Evolutionary conservation across 192 early-diverging fungal genomes (phyloP), one percentile per base, ranked within the genome.

Genomic region (Coemansia sp.): DNA sequence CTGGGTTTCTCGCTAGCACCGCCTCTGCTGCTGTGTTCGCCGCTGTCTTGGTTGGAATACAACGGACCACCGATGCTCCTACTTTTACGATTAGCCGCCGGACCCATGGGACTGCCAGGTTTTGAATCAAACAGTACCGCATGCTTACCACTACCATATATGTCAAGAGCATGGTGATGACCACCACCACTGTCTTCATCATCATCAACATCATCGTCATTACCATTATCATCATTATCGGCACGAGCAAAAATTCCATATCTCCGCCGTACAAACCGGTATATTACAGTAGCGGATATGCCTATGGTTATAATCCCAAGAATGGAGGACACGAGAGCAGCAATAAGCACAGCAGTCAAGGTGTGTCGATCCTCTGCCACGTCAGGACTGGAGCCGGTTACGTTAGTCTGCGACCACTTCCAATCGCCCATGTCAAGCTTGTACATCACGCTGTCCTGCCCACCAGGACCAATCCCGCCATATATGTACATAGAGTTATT

Each of bases 401-500:
- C 70, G 16, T 74, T 72, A 6, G 86, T 85, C 42, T 72, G 76
- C 49, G 79, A 77, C 91, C 91, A 92, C 45, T 72, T 70, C 90
- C 89, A 91, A 0, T 61, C 63, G 12, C 39, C 41, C 18, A 86
- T 76, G 56, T 91, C 87, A 16, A 92, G 74, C 43, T 87, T 83
- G 72, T 91, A 91, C 71, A 92, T 86, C 50, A 79, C 87, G 21
- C 67, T 75, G 65, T 92, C 90, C 64, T 84, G 70, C 32, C 72
- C 79, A 9, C 75, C 76, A 1, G 76, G 56, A 10, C 86, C 88
- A 62, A 85, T 79, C 12, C 91, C 91, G 42, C 91, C 91, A 75
- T 84, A 92, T 26, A 90, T 79, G 48, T 89, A 89, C 77, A 92
- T 88, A 13, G 75, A 84, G 45, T 75, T 83, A 26, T 81, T 74